A percentile compares a stretch with the other conserved stretches of the same genome.
phyloP scores from a whole-genome alignment of 495 filamentous ascomycete species.

The Aspergillus panamensis region DNA sequence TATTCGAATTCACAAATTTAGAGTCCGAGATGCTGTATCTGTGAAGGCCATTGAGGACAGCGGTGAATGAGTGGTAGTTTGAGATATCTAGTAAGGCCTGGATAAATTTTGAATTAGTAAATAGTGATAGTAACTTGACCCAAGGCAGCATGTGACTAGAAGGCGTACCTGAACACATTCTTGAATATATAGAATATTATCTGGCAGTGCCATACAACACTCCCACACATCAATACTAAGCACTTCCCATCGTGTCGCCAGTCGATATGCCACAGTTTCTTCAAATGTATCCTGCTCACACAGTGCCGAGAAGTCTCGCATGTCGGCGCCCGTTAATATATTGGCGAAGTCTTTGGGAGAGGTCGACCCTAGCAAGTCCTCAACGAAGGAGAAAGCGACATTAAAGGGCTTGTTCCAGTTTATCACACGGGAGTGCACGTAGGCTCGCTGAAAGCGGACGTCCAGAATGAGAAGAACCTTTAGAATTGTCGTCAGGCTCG shows the following conservation, averaged over 20 bases:
- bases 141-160: neutral
- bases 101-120: neutral
- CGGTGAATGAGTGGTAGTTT: constrained; percentile 39
- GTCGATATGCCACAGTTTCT: constrained; percentile 17
- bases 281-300: constrained; percentile 21
- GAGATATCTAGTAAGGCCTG: constrained; percentile 29
- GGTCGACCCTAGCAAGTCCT: constrained; percentile 31
- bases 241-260: constrained; percentile 30
- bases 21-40: constrained; percentile 31
- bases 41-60: constrained; percentile 35
- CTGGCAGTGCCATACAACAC: constrained; percentile 40
- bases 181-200: constrained; percentile 31
- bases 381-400: constrained; percentile 32
- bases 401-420: constrained; percentile 35
- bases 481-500: constrained; percentile 31
- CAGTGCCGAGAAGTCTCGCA: constrained; percentile 29
- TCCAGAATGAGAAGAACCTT: constrained; percentile 37
- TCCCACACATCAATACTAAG: constrained; percentile 39
- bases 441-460: constrained; percentile 35
- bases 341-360: constrained; percentile 33
- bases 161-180: constrained; percentile 35
- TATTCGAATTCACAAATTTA: constrained; percentile 14
- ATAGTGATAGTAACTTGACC: neutral
- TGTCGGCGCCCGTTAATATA: constrained; percentile 28
- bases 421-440: constrained; percentile 35